phyloP scores from a whole-genome alignment of 495 filamentous ascomycete genomes.

The Rusavskia elegans region DNA sequence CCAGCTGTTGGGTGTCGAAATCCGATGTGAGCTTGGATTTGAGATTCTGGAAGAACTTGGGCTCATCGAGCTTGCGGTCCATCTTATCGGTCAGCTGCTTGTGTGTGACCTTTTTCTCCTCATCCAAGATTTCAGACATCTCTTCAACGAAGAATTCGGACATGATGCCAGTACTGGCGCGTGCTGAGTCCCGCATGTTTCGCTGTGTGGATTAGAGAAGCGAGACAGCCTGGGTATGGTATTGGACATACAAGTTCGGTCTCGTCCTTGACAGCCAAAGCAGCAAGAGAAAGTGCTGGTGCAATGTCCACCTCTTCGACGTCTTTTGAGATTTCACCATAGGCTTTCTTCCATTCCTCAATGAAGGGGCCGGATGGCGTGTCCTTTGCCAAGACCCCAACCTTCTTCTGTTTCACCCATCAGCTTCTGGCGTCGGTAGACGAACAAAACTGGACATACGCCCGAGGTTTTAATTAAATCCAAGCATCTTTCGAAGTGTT shows the following conservation, averaged over 20 bases:
- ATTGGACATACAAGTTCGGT: conserved; percentile 54
- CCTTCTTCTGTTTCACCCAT: conserved; percentile 50
- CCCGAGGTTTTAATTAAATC: conserved; percentile 78
- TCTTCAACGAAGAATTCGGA: conserved; percentile 91
- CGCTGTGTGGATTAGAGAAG: conserved; percentile 30
- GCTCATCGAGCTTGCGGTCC: conserved; percentile 76
- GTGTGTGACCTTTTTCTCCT: conserved; percentile 92
- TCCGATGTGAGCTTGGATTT: conserved; percentile 65
- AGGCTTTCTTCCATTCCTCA: conserved; percentile 86
- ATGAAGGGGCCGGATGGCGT: conserved; percentile 73
- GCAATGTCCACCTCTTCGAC: conserved; percentile 80
- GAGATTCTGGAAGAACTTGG: conserved; percentile 78
- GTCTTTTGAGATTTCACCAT: conserved; percentile 59
- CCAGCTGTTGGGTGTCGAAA: conserved; percentile 81
- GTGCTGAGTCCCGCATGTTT: conserved; percentile 79
- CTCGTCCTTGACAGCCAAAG: conserved; percentile 92
- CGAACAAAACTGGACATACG: conserved; percentile 32
- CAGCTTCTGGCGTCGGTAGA: conserved; percentile 12
- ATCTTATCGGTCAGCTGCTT: conserved; percentile 68
- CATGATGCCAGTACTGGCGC: conserved; percentile 83
- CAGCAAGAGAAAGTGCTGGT: conserved; percentile 60
- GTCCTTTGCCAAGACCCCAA: conserved; percentile 75
- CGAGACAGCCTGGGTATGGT: too few species aligned
- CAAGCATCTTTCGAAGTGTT: conserved; percentile 65
- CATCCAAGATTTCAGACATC: conserved; percentile 88